Conservation (phyloP, 345 rosid genomes). For the Carallia pectinifolia region DNA sequence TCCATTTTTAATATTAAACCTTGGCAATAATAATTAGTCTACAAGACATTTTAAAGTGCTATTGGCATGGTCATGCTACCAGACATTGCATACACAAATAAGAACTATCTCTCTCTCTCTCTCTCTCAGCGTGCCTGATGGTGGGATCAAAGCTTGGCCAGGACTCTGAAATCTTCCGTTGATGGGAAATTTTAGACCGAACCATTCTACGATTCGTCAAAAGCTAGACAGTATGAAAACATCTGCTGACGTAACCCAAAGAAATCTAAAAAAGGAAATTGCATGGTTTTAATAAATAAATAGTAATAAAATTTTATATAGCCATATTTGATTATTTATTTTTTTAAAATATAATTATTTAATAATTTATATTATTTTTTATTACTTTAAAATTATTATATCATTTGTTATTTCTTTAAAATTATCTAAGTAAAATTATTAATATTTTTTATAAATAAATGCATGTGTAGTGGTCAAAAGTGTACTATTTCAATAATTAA, state of each 20-base stretch:
- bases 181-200: background rate
- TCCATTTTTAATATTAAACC: background rate
- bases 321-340: no score
- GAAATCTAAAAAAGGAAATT: background rate
- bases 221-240: background rate
- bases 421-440: no score
- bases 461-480: conserved; percentile 43
- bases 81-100: conserved; percentile 16
- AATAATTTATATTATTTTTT: no score
- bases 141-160: no score
- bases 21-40: no score
- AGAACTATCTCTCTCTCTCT: background rate
- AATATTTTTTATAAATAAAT: background rate
- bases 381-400: no score
- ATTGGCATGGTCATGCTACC: conserved; percentile 22
- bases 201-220: conserved; percentile 10
- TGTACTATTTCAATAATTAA: background rate
- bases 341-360: no score
- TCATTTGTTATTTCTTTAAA: no score
- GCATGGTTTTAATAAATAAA: no score
- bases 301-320: no score
- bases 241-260: no score
- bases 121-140: background rate
- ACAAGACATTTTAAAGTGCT: background rate
- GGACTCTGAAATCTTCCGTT: no score